Evolutionary conservation across 805 yeast species (phyloP).

Genomic region (Metschnikowia koreensis): DNA sequence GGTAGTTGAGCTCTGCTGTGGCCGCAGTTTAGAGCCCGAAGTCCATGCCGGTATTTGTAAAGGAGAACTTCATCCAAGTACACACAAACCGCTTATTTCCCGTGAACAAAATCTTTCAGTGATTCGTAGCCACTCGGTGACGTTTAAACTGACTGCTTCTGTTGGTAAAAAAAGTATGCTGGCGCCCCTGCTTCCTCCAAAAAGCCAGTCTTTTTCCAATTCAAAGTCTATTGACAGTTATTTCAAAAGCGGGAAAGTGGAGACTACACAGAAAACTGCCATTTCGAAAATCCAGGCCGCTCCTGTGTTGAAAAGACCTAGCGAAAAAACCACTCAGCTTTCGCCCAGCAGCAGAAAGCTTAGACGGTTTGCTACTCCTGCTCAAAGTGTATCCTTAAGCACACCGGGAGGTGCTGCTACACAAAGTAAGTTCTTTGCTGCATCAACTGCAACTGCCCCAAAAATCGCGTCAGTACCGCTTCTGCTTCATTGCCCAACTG

Average conservation of each 20-base stretch:
- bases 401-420: slow-evolving; percentile 1
- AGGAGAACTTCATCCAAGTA: slow-evolving; percentile 68
- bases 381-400: not conserved
- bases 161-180: not conserved
- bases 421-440: slow-evolving; percentile 19
- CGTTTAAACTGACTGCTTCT: not conserved
- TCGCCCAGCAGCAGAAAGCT: slow-evolving; percentile 22
- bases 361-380: slow-evolving; percentile 4
- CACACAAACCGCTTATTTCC: slow-evolving; percentile 45
- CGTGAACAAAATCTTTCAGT: slow-evolving; percentile 41
- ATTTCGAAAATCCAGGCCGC: not conserved
- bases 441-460: not conserved
- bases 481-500: slow-evolving; percentile 3
- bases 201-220: slow-evolving; percentile 10
- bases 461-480: not conserved
- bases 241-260: slow-evolving; percentile 7
- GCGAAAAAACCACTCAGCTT: slow-evolving; percentile 6
- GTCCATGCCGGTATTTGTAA: slow-evolving; percentile 56
- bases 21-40: slow-evolving; percentile 41
- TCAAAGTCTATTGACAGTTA: slow-evolving; percentile 15
- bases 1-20: slow-evolving; percentile 44
- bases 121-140: slow-evolving; percentile 14
- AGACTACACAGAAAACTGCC: not conserved
- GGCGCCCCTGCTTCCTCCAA: not conserved
- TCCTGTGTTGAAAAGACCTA: slow-evolving; percentile 8